Percentiles rank a stretch among this genome's conserved stretches.
Conservation (phyloP, 257 asterid species). For the Fraxinus americana region DNA sequence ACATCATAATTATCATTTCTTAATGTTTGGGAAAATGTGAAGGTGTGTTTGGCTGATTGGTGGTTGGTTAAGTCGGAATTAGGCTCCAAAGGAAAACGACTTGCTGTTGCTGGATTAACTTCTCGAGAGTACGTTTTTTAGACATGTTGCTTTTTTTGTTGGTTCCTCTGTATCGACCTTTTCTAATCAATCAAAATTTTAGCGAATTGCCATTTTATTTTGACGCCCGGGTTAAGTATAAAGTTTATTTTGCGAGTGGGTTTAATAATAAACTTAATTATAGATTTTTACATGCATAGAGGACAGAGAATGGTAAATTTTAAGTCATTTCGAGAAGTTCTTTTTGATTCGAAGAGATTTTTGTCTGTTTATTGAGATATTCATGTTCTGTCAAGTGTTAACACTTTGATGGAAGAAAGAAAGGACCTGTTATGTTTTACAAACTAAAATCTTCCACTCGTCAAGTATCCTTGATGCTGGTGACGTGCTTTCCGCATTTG, state of each 20-base stretch:
- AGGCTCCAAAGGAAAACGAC: constrained; percentile 44
- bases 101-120: constrained; percentile 62
- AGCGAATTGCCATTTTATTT: background rate
- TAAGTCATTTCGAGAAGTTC: background rate
- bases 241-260: background rate
- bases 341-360: background rate
- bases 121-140: constrained; percentile 43
- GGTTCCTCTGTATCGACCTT: background rate
- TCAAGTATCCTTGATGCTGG: background rate
- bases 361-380: background rate
- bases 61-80: constrained; percentile 63
- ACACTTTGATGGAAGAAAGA: background rate
- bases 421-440: background rate
- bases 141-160: background rate
- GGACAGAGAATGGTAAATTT: background rate
- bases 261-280: too few species aligned
- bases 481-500: background rate
- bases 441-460: background rate
- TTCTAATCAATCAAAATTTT: background rate
- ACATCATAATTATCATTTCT: background rate
- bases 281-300: background rate
- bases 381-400: background rate
- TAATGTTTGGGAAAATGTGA: background rate
- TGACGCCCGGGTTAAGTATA: background rate
- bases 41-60: constrained; percentile 75